Evolutionary conservation across 805 yeast species (phyloP).

Genomic region (Starmerella cellae): DNA sequence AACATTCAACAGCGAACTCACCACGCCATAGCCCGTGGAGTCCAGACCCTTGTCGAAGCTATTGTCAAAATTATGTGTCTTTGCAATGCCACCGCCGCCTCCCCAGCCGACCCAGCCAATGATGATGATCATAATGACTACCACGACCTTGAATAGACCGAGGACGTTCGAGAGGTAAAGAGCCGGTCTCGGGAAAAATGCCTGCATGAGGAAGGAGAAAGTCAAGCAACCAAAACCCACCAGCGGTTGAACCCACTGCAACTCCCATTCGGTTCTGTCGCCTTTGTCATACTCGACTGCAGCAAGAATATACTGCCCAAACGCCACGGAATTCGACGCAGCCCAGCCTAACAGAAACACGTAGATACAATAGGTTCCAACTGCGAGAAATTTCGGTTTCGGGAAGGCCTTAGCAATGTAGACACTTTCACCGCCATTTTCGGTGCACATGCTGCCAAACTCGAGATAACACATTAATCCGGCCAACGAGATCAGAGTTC

Average conservation of each 20-base stretch:
- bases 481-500: constrained; percentile 52
- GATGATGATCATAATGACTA: constrained; percentile 53
- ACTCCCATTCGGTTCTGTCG: background rate
- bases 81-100: constrained; percentile 42
- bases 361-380: constrained; percentile 55
- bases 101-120: constrained; percentile 74
- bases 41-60: constrained; percentile 34
- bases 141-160: constrained; percentile 62
- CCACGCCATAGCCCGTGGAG: constrained; percentile 33
- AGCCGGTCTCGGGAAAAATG: constrained; percentile 50
- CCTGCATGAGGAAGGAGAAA: constrained; percentile 53
- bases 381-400: constrained; percentile 55
- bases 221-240: constrained; percentile 64
- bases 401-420: constrained; percentile 59
- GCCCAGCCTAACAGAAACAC: constrained; percentile 75
- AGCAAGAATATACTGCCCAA: constrained; percentile 60
- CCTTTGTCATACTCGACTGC: constrained; percentile 23
- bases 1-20: constrained; percentile 59
- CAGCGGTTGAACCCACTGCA: constrained; percentile 62
- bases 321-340: constrained; percentile 67
- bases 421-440: constrained; percentile 79
- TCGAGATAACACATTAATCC: constrained; percentile 65
- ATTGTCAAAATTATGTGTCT: constrained; percentile 47
- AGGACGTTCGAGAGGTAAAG: constrained; percentile 49
- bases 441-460: constrained; percentile 54